phyloP scores from a whole-genome alignment of 2,329 filamentous ascomycete species.

The Cytospora piceicola region DNA sequence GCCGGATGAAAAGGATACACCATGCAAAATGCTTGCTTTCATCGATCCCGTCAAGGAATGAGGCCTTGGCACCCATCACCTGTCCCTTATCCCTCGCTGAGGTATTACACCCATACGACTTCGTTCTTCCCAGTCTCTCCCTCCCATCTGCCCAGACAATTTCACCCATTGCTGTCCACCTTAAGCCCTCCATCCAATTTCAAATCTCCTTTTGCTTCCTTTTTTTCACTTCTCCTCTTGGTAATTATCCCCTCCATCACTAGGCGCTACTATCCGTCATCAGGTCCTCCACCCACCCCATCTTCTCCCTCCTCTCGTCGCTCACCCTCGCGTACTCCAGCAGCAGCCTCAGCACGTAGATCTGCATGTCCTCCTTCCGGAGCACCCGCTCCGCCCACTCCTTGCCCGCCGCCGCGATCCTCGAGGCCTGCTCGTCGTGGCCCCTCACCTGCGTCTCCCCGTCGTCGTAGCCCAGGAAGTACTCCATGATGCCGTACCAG shows the following conservation, averaged over 20 bases:
- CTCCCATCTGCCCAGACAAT: too few species aligned
- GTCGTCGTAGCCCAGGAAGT: constrained; percentile 67
- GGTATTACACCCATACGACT: too few species aligned
- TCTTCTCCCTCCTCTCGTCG: constrained; percentile 53
- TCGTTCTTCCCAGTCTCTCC: too few species aligned
- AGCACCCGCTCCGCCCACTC: constrained; percentile 71
- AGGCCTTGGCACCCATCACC: too few species aligned
- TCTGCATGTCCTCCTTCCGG: constrained; percentile 72
- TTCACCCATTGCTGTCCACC: too few species aligned
- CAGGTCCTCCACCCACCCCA: constrained; percentile 47
- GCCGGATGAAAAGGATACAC: too few species aligned
- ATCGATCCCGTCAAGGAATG: too few species aligned
- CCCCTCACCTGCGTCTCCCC: constrained; percentile 34
- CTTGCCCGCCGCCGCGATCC: constrained; percentile 68
- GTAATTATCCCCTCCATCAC: too few species aligned
- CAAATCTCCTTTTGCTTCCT: not conserved
- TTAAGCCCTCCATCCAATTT: too few species aligned
- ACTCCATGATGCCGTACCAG: constrained; percentile 73
- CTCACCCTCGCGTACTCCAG: constrained; percentile 64
- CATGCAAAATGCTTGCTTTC: too few species aligned
- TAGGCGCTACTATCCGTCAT: not conserved
- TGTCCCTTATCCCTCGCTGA: too few species aligned
- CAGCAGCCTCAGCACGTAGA: constrained; percentile 69
- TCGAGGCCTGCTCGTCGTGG: constrained; percentile 63
- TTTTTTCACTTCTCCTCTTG: too few species aligned